Base-by-base conservation (phyloP, 2,329 filamentous ascomycete species). In the Trichoderma aggressivum region DNA sequence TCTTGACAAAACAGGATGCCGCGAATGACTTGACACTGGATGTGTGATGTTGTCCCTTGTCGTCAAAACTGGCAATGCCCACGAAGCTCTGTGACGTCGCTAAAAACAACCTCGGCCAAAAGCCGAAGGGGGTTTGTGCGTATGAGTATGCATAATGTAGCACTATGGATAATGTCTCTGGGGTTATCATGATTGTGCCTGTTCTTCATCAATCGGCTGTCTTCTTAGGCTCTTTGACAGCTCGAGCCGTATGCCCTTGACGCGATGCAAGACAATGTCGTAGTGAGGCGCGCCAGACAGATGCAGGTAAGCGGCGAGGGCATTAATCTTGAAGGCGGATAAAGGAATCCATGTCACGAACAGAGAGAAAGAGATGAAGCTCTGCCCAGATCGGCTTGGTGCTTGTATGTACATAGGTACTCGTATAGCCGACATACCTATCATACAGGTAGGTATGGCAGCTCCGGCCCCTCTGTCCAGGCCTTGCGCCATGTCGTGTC, bases 61-160 rank as follows among this genome's bases (percentile, higher is more conserved):
- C 55, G n/a, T 18, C 47, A 26, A 65, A 24, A 53, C 10, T 60
- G 55, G 28, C 26, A 59, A 59, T 68, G 65, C 65, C 65, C 36
- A 28, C 26, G 55, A 12, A 59, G 62, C 28, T 71, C 21, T 43
- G 62, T 66, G 70, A 67, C 70, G 70, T 71, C 62, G 62, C 62
- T 39, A 60, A 36, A 36, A 64, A 69, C 32, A 32, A 30, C 21
- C 65, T 71, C 70, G 70, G 64, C 24, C 70, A 70, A 71, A 71
- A 70, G 70, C 70, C 70, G 70, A 71, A 43, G 43, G 47, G 43
- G 30, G 16, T n/a, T 43, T 16, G 39, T 59, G 66, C 39, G 30
- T 71, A 14, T 39, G 56, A 47, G 56, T 67, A 66, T 61, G 62
- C 62, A 66, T 61, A 32, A 53, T 43, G 30, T 24, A 32, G 26